Conservation (phyloP, 1,284 basidiomycete species). For the Fereydounia khargensis region DNA sequence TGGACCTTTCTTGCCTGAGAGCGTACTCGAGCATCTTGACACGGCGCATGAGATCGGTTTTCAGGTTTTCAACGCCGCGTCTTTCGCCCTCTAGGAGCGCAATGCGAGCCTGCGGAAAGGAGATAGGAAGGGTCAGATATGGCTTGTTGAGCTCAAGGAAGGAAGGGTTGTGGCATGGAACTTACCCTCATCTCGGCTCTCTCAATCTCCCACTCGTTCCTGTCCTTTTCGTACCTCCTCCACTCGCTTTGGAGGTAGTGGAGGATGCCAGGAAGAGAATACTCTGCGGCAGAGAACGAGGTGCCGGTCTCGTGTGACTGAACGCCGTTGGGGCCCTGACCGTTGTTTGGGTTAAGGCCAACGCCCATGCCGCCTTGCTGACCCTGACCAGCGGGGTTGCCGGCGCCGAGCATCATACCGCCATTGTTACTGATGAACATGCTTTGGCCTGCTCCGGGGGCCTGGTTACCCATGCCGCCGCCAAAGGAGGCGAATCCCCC, state of each 20-base stretch:
- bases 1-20: constrained; percentile 71
- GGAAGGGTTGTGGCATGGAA: constrained; percentile 30
- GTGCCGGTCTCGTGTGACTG: constrained; percentile 27
- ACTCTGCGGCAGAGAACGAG: constrained; percentile 34
- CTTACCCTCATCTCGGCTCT: constrained; percentile 94
- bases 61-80: constrained; percentile 92
- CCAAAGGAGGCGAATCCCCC: constrained; percentile 1
- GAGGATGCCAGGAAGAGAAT: constrained; percentile 84
- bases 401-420: constrained; percentile 27
- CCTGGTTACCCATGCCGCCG: not conserved
- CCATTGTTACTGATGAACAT: constrained; percentile 32
- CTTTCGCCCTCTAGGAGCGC: constrained; percentile 96
- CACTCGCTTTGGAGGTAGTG: constrained; percentile 98
- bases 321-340: constrained; percentile 26
- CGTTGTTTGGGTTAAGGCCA: constrained; percentile 23
- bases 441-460: not conserved
- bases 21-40: constrained; percentile 96
- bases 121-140: constrained; percentile 4
- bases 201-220: constrained; percentile 99
- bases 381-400: constrained; percentile 7
- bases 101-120: constrained; percentile 73
- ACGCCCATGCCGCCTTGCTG: constrained; percentile 2
- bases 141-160: not conserved
- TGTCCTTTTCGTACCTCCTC: constrained; percentile 84
- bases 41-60: constrained; percentile 88